phyloP scores from a whole-genome alignment of 768 basidiomycete species.

The Dacryopinax primogenitus region DNA sequence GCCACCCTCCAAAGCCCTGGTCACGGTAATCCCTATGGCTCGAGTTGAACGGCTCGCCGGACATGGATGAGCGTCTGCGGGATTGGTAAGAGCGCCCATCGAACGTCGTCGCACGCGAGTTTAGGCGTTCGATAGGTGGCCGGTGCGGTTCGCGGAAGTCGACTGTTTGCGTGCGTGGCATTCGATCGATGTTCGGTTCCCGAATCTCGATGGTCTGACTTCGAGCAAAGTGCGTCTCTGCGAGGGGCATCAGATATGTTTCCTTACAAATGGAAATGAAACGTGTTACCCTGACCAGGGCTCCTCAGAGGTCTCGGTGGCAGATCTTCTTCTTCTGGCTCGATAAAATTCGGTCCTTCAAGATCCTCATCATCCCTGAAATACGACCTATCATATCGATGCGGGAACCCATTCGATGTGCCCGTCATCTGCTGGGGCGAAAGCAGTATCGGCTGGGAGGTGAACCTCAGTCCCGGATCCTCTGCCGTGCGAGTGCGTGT shows the following conservation, averaged over 20 bases:
- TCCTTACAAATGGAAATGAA: neutral
- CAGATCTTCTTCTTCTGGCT: neutral
- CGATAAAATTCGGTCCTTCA: neutral
- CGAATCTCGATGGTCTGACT: neutral
- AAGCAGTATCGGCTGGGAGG: neutral
- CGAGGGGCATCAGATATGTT: neutral
- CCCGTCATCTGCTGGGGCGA: neutral
- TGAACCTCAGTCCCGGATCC: neutral
- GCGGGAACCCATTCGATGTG: neutral
- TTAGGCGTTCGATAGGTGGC: constrained; percentile 11
- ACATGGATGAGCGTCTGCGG: constrained; percentile 42
- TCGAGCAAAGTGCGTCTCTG: neutral
- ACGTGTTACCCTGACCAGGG: neutral
- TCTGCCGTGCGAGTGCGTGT: neutral
- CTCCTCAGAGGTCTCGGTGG: neutral
- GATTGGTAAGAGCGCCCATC: constrained; percentile 54
- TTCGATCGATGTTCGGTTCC: neutral
- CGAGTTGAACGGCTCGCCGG: neutral
- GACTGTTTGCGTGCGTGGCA: neutral
- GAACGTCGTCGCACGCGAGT: constrained; percentile 50
- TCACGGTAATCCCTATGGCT: constrained; percentile 14
- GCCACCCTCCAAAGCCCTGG: constrained; percentile 28
- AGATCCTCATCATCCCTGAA: neutral
- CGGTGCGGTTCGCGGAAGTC: constrained; percentile 3
- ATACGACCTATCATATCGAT: neutral